Evolutionary conservation across 2,329 filamentous ascomycete species (phyloP), one percentile per base, ranked within the genome.

Genomic region (Ambrosiella beaveri): DNA sequence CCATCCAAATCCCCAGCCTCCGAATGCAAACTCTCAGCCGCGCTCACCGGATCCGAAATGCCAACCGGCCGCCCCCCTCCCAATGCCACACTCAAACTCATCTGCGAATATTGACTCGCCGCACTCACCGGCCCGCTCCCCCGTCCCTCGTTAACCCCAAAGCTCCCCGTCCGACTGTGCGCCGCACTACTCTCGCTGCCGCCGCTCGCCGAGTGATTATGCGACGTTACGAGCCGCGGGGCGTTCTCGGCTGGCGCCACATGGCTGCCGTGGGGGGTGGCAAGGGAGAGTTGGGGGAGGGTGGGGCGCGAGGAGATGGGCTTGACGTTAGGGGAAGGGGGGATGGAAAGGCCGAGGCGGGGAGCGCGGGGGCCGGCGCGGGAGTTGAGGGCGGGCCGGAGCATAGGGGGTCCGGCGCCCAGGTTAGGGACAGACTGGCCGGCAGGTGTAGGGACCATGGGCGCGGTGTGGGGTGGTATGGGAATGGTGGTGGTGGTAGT

Each of bases 281-380:
- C 87, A 17, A 96, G 77, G 65, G 88, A 85, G 51, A 96, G 76
- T 60, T 84, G 84, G n/a, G 89, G 89, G 36, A 86, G 80, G 27
- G 81, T 73, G 27, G 87, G 70, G 58, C 70, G 67, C 71, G 65
- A 75, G 64, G 74, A 76, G 56, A 93, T 81, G 1, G 90, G 82
- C 69, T 90, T 88, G 62, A 77, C 84, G 71, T 82, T 91, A 54
- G 88, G 87, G 40, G 88, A 95, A 0, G 86, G 83, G 41, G 91
- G 91, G 60, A 97, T 97, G 51, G 90, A 87, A 59, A 97, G 80
- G 50, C 89, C 91, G 60, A 97, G 78, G 65, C 86, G 82, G 36
- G 88, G 88, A 57, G 85, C 76, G 62, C 85, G 78, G 61, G 77
- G 74, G 60, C 80, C 82, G 63, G 76, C 74, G 64, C 82, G 78